Evolutionary conservation across 2,329 filamentous ascomycete species (phyloP), one percentile per base, ranked within the genome.

Genomic region (Fusarium nematophilum): DNA sequence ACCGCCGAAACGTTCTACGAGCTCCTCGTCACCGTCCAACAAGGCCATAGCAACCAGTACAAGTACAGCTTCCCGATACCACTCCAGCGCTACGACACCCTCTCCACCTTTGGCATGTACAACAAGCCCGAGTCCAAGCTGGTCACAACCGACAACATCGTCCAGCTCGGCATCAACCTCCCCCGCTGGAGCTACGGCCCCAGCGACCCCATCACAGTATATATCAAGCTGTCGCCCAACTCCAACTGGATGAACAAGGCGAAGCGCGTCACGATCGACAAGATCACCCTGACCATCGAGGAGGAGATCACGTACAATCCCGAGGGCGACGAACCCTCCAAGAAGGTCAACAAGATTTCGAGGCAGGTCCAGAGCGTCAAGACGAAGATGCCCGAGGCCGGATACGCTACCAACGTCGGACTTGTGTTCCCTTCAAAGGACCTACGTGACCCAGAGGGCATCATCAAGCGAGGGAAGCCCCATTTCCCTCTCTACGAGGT

Each of bases 91-190:
- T 99, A 98, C 79, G 95, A 99, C 75, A 99, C 94, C 2, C 82
- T 99, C 42, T 97, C 93, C 34, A 98, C 95, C 2, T 99, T 99
- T 78, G 95, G 95, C 76, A 98, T 98, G 95, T 99, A 98, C 81
- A 98, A 98, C 78, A 90, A 93, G 49, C 94, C 93, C 13, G 94
- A 97, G 75, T 90, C 90, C 55, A 92, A 92, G 51, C 90, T 96
- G 69, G 86, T 89, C 57, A 91, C 93, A 26, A 87, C 90, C 45
- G 95, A 98, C 78, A 95, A 96, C 75, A 80, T 98, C 49, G 92
- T 98, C 57, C 96, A 92, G 8, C 81, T 98, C 49, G 92, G 91
- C 38, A 96, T 97, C 66, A 96, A 93, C 58, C 81, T 99, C 64
- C 94, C 95, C 18, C 87, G 93, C 59, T 97, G 94, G 93, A 97